phyloP scores from a whole-genome alignment of 2,329 filamentous ascomycete genomes.

The Beauveria bassiana region DNA sequence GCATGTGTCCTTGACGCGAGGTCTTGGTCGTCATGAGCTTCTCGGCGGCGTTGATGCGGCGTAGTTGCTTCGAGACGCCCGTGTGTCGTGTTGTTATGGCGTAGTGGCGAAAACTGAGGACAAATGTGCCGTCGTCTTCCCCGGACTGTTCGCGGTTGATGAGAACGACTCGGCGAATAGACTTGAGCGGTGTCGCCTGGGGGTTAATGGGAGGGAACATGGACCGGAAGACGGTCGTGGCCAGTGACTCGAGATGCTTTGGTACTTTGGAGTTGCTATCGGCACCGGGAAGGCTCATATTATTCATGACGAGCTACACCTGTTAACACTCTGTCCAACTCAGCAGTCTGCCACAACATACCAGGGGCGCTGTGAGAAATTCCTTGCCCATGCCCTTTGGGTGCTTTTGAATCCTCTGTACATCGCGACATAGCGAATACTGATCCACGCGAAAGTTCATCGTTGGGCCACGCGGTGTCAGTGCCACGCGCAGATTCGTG shows the following conservation, averaged over 20 bases:
- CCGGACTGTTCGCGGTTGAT: conserved; percentile 68
- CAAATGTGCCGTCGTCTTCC: conserved; percentile 61
- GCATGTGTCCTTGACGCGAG: conserved; percentile 61
- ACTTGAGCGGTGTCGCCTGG: conserved; percentile 77
- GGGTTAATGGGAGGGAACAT: conserved; percentile 95
- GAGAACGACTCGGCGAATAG: conserved; percentile 86
- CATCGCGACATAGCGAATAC: conserved; percentile 89
- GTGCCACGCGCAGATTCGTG: conserved; percentile 80
- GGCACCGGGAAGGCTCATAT: conserved; percentile 64
- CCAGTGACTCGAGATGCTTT: conserved; percentile 85
- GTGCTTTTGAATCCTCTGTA: conserved; percentile 74
- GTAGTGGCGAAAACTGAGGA: conserved; percentile 86
- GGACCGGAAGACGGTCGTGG: conserved; percentile 91
- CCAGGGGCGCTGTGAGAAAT: conserved; percentile 74
- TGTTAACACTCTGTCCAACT: conserved; percentile 19
- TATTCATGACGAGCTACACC: conserved; percentile 86
- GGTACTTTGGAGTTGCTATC: conserved; percentile 65
- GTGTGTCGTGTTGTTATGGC: conserved; percentile 86
- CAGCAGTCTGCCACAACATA: conserved; percentile 28
- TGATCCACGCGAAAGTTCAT: conserved; percentile 91
- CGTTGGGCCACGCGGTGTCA: conserved; percentile 85
- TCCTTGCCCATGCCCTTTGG: conserved; percentile 78
- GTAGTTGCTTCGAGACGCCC: conserved; percentile 75
- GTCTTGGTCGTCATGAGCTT: conserved; percentile 58
- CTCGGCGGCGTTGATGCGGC: conserved; percentile 78